Base-by-base conservation (phyloP, 768 basidiomycete species). In the Pulveroboletus frians region DNA sequence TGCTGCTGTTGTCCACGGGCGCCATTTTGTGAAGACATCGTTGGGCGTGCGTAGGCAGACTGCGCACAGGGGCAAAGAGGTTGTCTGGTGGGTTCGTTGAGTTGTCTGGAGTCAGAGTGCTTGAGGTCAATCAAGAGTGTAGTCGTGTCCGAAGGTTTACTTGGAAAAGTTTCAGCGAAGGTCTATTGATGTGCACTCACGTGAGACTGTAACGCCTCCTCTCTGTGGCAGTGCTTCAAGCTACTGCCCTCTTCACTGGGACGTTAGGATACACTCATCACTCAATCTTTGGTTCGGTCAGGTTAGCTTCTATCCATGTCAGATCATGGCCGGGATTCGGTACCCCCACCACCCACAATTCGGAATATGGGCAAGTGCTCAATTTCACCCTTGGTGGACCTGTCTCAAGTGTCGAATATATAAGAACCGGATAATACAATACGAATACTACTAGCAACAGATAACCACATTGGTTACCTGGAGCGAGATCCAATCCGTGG, bases 401-500 rank as follows among this genome's bases (percentile, higher is more conserved):
- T 39, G 34, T 26, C 41, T 57, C 32, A 54, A 46, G 37, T 5
- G 9, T 49, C 44, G 36, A 23, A 38, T 18, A 18, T 34, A 30
- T 21, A 49, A 84, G 85, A 73, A 49, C 68, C 74, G 17, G 78
- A 85, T 52, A 78, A 91, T 61, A 88, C 81, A 1, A 83, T 92
- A 51, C 76, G 72, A 52, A 92, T 97, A 59, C 69, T 97, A 64
- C 81, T 97, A 7, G 94, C 94, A 6, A 96, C 94, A 0, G 94
- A 97, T 70, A 95, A 92, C 57, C 94, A 97, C 61, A 88, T 99
- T 53, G 96, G 96, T 0, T 96, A 91, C 70, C 78, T 86, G 53
- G 95, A 98, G 69, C 78, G 92, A 52, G 96, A 99, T 63, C 94
- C 96, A 2, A 76, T 97, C 37, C 80, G 96, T 27, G 93, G 95